Conservation (phyloP, 768 basidiomycete species). For the Flagelloscypha sp. region DNA sequence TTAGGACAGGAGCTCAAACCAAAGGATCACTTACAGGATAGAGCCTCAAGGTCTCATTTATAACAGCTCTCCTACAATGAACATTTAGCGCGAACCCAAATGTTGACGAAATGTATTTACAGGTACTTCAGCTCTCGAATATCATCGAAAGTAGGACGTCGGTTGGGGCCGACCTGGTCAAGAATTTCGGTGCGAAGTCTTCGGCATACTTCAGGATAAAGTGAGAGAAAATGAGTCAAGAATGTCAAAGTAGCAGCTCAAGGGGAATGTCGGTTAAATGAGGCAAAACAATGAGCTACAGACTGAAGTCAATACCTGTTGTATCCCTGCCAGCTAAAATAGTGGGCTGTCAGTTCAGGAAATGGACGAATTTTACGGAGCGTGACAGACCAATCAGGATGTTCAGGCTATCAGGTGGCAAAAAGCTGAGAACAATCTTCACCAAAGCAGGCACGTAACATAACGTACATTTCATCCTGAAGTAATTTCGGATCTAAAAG, state of each 20-base stretch:
- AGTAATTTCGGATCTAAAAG: slow-evolving; percentile 33
- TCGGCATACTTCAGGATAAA: slow-evolving; percentile 37
- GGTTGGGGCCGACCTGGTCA: slow-evolving; percentile 31
- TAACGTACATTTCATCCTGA: slow-evolving; percentile 36
- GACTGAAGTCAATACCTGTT: no score
- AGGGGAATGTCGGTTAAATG: no score
- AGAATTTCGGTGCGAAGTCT: slow-evolving; percentile 47
- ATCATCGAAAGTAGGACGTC: slow-evolving; percentile 45
- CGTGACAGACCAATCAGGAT: slow-evolving; percentile 32
- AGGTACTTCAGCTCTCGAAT: slow-evolving; percentile 52
- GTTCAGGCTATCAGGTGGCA: slow-evolving; percentile 24
- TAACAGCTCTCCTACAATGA: slow-evolving; percentile 57
- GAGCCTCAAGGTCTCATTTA: slow-evolving; percentile 56
- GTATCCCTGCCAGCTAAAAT: slow-evolving; percentile 48
- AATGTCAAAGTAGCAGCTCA: slow-evolving; percentile 47
- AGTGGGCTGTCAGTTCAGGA: no score
- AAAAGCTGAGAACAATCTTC: background rate
- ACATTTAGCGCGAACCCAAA: no score
- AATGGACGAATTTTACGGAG: background rate
- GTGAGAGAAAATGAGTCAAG: slow-evolving; percentile 45
- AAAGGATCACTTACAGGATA: no score
- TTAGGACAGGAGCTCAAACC: background rate
- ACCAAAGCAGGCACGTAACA: background rate
- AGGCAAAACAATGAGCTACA: no score
- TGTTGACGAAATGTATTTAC: slow-evolving; percentile 24